A percentile compares a stretch with the other conserved stretches of the same genome.
Evolutionary conservation across 768 basidiomycete genomes (phyloP).

Genomic region (Leccinum variicolor): DNA sequence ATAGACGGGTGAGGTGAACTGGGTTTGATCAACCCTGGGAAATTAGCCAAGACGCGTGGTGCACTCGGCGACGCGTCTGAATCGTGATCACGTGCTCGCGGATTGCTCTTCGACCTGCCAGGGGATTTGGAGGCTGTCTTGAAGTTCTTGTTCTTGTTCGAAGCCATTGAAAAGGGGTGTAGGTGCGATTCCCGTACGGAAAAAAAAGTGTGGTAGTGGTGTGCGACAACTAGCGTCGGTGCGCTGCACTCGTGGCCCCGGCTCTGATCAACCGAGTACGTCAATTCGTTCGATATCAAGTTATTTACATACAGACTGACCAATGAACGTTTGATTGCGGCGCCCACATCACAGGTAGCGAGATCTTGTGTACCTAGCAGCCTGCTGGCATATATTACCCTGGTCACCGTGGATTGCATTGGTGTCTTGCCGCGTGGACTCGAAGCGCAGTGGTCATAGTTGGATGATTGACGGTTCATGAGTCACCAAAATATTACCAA

Average conservation of each 20-base stretch:
- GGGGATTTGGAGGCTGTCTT: neutral
- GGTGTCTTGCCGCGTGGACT: too few relatives aligned
- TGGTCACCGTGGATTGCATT: too few relatives aligned
- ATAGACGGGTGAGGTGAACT: neutral
- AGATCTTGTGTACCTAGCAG: too few relatives aligned
- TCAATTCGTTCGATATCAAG: slow-evolving; percentile 1
- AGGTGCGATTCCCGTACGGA: neutral
- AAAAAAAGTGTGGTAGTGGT: neutral
- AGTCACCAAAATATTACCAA: neutral
- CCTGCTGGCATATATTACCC: too few relatives aligned
- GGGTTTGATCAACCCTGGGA: slow-evolving; percentile 31
- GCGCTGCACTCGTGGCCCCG: neutral
- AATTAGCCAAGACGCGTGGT: slow-evolving; percentile 23
- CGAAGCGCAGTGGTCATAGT: slow-evolving; percentile 27
- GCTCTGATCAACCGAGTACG: slow-evolving; percentile 19
- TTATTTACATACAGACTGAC: neutral
- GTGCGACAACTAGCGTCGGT: neutral
- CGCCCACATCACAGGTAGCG: too few relatives aligned
- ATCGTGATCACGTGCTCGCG: slow-evolving; percentile 29
- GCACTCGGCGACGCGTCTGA: slow-evolving; percentile 20
- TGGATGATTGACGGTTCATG: neutral
- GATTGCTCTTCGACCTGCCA: neutral
- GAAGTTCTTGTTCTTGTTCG: neutral
- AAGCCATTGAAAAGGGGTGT: slow-evolving; percentile 2
- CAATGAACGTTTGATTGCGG: neutral